Conservation (phyloP, 306 rosid genomes). For the Prosopis cineraria region DNA sequence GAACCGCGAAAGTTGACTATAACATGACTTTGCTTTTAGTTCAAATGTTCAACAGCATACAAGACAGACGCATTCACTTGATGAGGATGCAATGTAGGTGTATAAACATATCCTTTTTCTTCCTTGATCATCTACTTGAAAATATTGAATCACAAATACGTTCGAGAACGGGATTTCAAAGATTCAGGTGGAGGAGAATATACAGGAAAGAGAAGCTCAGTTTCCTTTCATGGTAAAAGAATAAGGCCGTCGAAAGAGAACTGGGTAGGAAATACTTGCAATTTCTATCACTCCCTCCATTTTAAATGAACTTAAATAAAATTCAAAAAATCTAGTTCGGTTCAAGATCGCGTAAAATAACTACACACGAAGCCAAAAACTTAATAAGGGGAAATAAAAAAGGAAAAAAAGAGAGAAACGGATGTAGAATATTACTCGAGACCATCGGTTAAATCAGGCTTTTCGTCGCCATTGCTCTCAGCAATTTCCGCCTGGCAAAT, state of each 20-base stretch:
- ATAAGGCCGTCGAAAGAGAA: neutral
- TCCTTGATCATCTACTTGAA: neutral
- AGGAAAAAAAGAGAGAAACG: neutral
- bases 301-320: neutral
- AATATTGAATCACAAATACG: neutral
- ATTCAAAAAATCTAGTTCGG: neutral
- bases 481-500: constrained; percentile 48
- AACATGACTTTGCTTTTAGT: constrained; percentile 1
- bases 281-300: neutral
- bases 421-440: constrained; percentile 46
- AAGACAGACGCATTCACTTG: constrained; percentile 19
- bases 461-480: constrained; percentile 50
- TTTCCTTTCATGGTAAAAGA: constrained; percentile 11
- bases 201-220: neutral
- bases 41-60: constrained; percentile 6
- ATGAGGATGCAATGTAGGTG: neutral
- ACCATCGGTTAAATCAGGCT: constrained; percentile 43
- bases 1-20: neutral
- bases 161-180: neutral
- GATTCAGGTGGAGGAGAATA: neutral
- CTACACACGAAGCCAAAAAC: neutral
- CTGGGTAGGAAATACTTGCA: neutral
- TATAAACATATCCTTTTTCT: neutral
- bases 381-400: neutral
- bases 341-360: neutral